These are phyloP conservation scores for Candolleomyces aberdarensis DNA, from an alignment of 768 basidiomycete species.

Conservation along the genomic window DNA sequence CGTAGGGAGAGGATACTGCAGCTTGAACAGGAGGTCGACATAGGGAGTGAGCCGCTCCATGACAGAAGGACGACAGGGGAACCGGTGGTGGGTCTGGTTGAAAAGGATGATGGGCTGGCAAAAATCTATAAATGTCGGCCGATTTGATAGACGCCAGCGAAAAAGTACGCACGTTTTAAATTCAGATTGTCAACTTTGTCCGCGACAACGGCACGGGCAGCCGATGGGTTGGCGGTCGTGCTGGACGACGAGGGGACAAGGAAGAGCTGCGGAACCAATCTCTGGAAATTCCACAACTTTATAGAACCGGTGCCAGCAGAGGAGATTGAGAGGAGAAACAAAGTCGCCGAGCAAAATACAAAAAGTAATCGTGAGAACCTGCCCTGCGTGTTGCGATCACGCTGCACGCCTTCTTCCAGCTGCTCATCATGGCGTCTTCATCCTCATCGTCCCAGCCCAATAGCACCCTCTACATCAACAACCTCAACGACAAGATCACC, in stretches of 20 bases:
- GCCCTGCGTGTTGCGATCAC: background rate
- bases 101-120: background rate
- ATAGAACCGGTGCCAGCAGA: background rate
- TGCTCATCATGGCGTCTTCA: constrained; percentile 29
- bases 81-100: background rate
- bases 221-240: background rate
- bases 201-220: too few relatives aligned
- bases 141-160: too few relatives aligned
- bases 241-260: constrained; percentile 4
- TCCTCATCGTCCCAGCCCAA: constrained; percentile 70
- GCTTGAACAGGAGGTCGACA: constrained; percentile 64
- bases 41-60: constrained; percentile 44
- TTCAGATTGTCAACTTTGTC: too few relatives aligned
- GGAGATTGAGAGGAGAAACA: too few relatives aligned
- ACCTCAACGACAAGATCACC: constrained; percentile 89
- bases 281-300: background rate
- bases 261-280: background rate
- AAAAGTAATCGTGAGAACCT: constrained; percentile 24
- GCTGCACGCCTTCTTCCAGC: constrained; percentile 9
- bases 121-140: background rate
- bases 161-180: too few relatives aligned
- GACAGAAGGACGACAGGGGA: background rate
- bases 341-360: too few relatives aligned
- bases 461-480: constrained; percentile 87
- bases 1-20: constrained; percentile 63